Evolutionary conservation across 257 asterid genomes (phyloP), one percentile per base, ranked within the genome.

Genomic region (Solanum ossicruentum): DNA sequence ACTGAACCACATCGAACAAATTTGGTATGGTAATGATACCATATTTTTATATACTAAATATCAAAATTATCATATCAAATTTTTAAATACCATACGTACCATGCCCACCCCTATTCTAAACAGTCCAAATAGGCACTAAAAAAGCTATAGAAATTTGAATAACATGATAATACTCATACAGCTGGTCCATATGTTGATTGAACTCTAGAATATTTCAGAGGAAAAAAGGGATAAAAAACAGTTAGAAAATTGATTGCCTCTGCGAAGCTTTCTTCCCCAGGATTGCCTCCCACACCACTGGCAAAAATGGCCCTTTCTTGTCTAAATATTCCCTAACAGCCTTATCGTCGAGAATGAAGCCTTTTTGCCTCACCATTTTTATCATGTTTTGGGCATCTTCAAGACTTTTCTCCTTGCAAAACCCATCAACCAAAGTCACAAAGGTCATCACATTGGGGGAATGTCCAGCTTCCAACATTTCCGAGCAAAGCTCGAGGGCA

Each of bases 251-350:
- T 82, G 93, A 89, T 16, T 83, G 83, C 84, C 88, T 89, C 88
- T 87, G 91, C 16, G 93, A 85, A 85, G 93, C 88, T 85, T 92
- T 94, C 56, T 87, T 91, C 70, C 99, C 98, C 18, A 95, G 75
- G 61, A 95, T 92, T 15, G 98, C 98, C 88, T 95, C 98, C 98
- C 97, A 96, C 43, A 93, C 97, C 92, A 87, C 57, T 63, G 98
- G 93, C 87, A 61, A 79, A 90, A 95, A 96, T 2, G 97, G 97
- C 1, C 98, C 98, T 81, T 90, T 95, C 95, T 93, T 96, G 36
- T 92, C 95, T 91, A 96, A 84, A 88, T 85, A 89, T 86, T 95
- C 97, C 88, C 87, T 89, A 36, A 81, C 87, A 1, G 92, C 88
- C 88, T 93, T 95, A 87, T 92, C 98, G 78, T 96, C 97, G 16